Percentiles rank a stretch among this genome's conserved stretches.
Conservation (phyloP, 495 filamentous ascomycete genomes). For the Aspergillus indologenus region DNA sequence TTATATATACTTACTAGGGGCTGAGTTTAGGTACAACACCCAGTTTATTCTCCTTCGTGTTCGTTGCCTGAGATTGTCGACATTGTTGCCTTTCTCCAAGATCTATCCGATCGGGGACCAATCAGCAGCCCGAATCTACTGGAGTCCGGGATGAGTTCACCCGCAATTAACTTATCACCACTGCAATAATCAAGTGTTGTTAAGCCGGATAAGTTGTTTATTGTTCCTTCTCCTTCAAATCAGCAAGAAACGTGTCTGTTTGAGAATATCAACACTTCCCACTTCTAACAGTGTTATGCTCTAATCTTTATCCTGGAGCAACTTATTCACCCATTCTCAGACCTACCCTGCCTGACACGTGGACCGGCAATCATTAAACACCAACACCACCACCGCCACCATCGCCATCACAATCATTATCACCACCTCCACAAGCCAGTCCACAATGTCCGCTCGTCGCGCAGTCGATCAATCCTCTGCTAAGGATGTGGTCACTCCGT, state of each 20-base stretch:
- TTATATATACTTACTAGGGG: no score
- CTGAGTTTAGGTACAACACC: no score
- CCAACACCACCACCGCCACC: background rate
- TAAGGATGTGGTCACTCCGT: conserved; percentile 27
- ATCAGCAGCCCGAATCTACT: conserved; percentile 6
- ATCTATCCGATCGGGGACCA: conserved; percentile 1
- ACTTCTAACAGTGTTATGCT: background rate
- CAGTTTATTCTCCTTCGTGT: background rate
- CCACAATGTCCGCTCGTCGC: conserved; percentile 36
- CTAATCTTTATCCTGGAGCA: background rate
- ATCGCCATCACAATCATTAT: background rate
- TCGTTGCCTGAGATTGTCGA: background rate
- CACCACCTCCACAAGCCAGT: background rate
- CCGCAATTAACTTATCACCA: background rate
- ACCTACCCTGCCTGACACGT: background rate
- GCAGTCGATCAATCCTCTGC: conserved; percentile 33
- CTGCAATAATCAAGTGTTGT: background rate
- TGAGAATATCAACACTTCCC: no score
- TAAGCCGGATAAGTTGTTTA: background rate
- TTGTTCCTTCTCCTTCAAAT: background rate
- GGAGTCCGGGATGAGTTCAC: conserved; percentile 1
- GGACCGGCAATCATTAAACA: background rate
- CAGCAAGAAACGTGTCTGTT: no score
- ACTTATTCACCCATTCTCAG: background rate
- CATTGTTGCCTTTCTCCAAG: background rate